A percentile compares a stretch with the other conserved stretches of the same genome.
phyloP scores from a whole-genome alignment of 805 yeast species.

The Naumovozyma dairenensis region DNA sequence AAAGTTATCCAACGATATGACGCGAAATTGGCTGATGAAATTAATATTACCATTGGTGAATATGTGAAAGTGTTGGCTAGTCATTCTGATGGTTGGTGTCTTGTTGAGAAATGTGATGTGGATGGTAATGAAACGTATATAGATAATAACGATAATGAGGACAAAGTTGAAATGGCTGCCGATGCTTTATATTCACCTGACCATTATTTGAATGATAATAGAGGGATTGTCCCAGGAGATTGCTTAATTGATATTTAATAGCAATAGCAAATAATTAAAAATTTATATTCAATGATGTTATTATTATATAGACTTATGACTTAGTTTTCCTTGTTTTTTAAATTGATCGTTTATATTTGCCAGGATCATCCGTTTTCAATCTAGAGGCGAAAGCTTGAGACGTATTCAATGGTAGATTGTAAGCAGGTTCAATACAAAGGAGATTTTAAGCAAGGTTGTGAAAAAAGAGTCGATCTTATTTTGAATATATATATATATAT shows the following conservation, averaged over 20 bases:
- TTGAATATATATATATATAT: too few relatives aligned
- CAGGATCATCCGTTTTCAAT: too few relatives aligned
- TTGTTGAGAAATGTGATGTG: constrained; percentile 29
- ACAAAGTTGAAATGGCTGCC: neutral
- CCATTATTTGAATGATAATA: constrained; percentile 28
- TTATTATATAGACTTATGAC: too few relatives aligned
- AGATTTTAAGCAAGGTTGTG: too few relatives aligned
- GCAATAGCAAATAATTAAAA: neutral
- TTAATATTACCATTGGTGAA: constrained; percentile 26
- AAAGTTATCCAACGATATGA: constrained; percentile 20
- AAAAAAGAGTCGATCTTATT: too few relatives aligned
- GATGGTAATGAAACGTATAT: constrained; percentile 13
- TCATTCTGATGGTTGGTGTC: constrained; percentile 39
- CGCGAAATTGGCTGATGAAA: constrained; percentile 32
- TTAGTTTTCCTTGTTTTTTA: too few relatives aligned
- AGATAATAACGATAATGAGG: neutral
- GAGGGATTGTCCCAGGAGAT: constrained; percentile 35
- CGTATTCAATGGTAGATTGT: too few relatives aligned
- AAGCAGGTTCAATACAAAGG: too few relatives aligned
- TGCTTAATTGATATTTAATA: constrained; percentile 19
- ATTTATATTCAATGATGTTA: too few relatives aligned
- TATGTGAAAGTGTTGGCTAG: constrained; percentile 29
- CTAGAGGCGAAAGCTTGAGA: too few relatives aligned
- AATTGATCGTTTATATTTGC: too few relatives aligned
- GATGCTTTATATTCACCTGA: constrained; percentile 8